phyloP scores from a whole-genome alignment of 148 eudicot genomes.

The Agrostemma githago region DNA sequence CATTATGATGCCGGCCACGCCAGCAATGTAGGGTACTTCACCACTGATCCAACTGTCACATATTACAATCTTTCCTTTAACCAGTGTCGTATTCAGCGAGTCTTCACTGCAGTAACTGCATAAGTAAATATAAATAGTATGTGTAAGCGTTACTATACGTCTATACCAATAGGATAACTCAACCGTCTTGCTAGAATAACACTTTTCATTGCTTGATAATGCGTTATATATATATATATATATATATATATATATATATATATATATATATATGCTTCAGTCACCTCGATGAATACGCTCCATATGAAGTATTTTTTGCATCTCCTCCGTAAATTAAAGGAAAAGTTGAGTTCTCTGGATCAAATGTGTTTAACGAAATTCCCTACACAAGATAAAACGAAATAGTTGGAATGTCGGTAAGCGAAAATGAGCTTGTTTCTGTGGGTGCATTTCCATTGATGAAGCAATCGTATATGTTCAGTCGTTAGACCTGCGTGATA shows the following conservation, averaged over 20 bases:
- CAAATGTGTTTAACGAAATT: slow-evolving; percentile 36
- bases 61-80: slow-evolving; percentile 27
- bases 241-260: too few relatives aligned
- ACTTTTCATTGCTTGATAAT: not conserved
- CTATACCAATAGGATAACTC: too few relatives aligned
- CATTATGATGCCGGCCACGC: slow-evolving; percentile 35
- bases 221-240: not conserved
- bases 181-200: too few relatives aligned
- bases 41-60: slow-evolving; percentile 12
- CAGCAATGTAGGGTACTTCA: slow-evolving; percentile 11
- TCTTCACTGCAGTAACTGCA: slow-evolving; percentile 17
- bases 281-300: too few relatives aligned
- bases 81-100: slow-evolving; percentile 20
- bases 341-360: slow-evolving; percentile 25
- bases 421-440: too few relatives aligned
- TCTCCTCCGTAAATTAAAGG: slow-evolving; percentile 45
- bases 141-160: too few relatives aligned
- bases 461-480: too few relatives aligned
- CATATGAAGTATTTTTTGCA: slow-evolving; percentile 18
- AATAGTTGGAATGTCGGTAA: too few relatives aligned
- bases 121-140: not conserved
- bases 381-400: slow-evolving; percentile 20
- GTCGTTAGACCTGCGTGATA: too few relatives aligned
- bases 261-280: too few relatives aligned
- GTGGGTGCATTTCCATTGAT: too few relatives aligned